phyloP scores from a whole-genome alignment of 2,329 filamentous ascomycete genomes.

The Diplodia sapinea region DNA sequence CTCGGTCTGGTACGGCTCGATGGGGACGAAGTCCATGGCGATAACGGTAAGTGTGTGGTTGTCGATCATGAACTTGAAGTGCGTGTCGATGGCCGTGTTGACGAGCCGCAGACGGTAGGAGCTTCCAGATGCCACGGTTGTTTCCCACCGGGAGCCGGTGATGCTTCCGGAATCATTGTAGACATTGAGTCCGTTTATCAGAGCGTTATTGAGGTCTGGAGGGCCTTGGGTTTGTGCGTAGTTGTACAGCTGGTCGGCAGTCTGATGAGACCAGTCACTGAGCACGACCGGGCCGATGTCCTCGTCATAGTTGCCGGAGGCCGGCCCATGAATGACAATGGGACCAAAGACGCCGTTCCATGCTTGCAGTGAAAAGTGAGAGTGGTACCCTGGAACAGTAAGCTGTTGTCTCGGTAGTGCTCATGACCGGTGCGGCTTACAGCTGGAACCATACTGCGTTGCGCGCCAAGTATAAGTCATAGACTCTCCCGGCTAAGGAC shows the following conservation, averaged over 20 bases:
- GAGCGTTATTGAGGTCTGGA: conserved; percentile 16
- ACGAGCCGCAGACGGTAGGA: conserved; percentile 52
- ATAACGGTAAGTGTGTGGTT: conserved; percentile 50
- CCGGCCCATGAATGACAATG: conserved; percentile 50
- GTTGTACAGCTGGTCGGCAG: background rate
- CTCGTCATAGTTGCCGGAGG: conserved; percentile 55
- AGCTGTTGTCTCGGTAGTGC: background rate
- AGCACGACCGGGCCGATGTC: conserved; percentile 61
- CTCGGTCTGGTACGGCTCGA: conserved; percentile 45
- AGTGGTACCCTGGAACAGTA: conserved; percentile 61
- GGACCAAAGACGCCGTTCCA: conserved; percentile 40
- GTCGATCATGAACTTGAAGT: conserved; percentile 51
- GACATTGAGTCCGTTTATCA: conserved; percentile 32
- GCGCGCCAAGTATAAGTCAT: conserved; percentile 56
- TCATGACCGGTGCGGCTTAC: conserved; percentile 29
- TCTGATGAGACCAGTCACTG: conserved; percentile 67
- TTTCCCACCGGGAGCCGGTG: conserved; percentile 37
- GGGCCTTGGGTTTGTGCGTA: conserved; percentile 36
- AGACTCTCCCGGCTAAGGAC: conserved; percentile 37
- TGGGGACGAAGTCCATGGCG: conserved; percentile 45
- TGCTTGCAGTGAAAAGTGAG: conserved; percentile 63
- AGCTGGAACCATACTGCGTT: conserved; percentile 57
- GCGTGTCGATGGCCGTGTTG: conserved; percentile 48
- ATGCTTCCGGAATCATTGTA: conserved; percentile 32
- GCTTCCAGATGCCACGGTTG: conserved; percentile 45